These are phyloP conservation scores for Dictyostelium brefeldianum DNA, from an alignment of 78 protist species.

Conservation along the genomic window DNA sequence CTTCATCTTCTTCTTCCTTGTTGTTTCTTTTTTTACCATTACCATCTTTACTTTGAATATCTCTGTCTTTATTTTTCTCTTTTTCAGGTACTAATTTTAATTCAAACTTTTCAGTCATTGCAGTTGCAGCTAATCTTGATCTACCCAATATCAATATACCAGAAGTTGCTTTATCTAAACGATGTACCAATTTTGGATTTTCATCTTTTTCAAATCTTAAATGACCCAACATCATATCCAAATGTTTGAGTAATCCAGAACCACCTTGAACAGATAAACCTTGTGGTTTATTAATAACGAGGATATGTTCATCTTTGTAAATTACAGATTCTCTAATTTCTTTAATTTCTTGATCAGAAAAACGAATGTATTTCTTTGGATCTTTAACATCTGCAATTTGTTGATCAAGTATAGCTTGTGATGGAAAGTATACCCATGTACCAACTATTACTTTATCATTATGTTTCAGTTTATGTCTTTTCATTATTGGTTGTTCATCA, in stretches of 20 bases:
- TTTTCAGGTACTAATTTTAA: slow-evolving; percentile 10
- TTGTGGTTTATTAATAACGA: slow-evolving; percentile 75
- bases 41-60: not conserved
- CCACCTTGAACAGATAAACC: slow-evolving; percentile 86
- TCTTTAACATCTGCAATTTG: slow-evolving; percentile 26
- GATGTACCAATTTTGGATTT: slow-evolving; percentile 49
- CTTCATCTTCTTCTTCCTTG: slow-evolving; percentile 17
- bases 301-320: slow-evolving; percentile 44
- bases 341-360: slow-evolving; percentile 39
- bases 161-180: slow-evolving; percentile 53
- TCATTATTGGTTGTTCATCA: not conserved
- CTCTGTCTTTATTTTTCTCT: not conserved
- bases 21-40: not conserved
- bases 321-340: slow-evolving; percentile 27
- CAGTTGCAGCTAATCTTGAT: slow-evolving; percentile 34
- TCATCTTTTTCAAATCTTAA: slow-evolving; percentile 50
- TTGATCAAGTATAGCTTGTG: slow-evolving; percentile 4
- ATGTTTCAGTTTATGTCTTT: not conserved
- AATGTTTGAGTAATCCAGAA: slow-evolving; percentile 59
- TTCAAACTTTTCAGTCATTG: slow-evolving; percentile 65
- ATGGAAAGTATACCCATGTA: slow-evolving; percentile 47
- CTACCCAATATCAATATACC: slow-evolving; percentile 77
- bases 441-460: slow-evolving; percentile 12
- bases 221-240: slow-evolving; percentile 76
- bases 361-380: slow-evolving; percentile 43